Evolutionary conservation across 169 alveolate species (phyloP), one percentile per base, ranked within the genome.

Genomic region (Cryptosporidium muris): DNA sequence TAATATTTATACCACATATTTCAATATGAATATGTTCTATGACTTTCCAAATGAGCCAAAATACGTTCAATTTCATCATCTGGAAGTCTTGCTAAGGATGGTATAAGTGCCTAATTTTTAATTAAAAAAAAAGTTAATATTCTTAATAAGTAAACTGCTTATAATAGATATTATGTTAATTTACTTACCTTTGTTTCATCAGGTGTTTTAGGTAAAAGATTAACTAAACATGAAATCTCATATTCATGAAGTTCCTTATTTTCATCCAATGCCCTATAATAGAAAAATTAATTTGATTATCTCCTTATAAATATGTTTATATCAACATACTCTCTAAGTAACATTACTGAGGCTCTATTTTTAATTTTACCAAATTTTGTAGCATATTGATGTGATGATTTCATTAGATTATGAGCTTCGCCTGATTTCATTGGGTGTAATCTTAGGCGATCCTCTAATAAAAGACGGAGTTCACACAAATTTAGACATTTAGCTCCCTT

Each of bases 151-250:
- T 49, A 60, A 3, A 5, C 25, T 34, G 11, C 38, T 4, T 2
- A 9, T n/a, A 2, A 47, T 9, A 14, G 42, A 37, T 34, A n/a
- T 4, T 6, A 16, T 7, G 4, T 64, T 64, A 11, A 7, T 1
- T 42, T 8, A 58, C 85, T 56, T 58, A 74, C 92, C 89, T 90
- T 92, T n/a, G 97, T 96, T 60, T 94, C 97, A 63, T 91, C 94
- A 1, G 91, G 91, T 2, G 97, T 91, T 63, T 92, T 92, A 34
- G 97, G 97, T 16, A 94, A 81, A 34, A 94, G 82, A 63, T 94
- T 93, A 11, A 94, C 97, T 80, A 94, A 51, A 85, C 91, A 85
- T 54, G 97, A 96, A 88, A 93, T 92, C 81, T 94, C 97, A 80
- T 89, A 94, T 88, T 93, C 96, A 65, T 94, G 96, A 37, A 94